Conservation (phyloP, 495 filamentous ascomycete species). For the Letharia lupina region DNA sequence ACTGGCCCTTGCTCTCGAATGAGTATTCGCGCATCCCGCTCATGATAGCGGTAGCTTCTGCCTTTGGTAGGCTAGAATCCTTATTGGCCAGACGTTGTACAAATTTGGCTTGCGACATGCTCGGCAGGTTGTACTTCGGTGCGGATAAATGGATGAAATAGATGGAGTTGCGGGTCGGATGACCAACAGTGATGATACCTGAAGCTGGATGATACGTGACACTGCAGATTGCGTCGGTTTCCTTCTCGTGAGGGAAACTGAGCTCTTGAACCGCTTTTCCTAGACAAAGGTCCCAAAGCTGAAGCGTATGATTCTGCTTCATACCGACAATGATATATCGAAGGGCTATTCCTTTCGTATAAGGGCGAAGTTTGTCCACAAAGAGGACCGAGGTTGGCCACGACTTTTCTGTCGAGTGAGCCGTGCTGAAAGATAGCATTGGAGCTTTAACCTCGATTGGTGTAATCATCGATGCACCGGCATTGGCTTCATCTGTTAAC, state of each 20-base stretch:
- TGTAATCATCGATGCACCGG: conserved; percentile 42
- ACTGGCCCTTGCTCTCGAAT: conserved; percentile 74
- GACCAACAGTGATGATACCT: conserved; percentile 87
- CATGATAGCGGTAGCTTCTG: conserved; percentile 91
- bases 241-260: conserved; percentile 90
- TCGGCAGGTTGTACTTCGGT: conserved; percentile 72
- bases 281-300: conserved; percentile 96
- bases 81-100: conserved; percentile 65
- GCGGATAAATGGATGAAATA: conserved; percentile 94
- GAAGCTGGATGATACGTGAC: conserved; percentile 84
- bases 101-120: conserved; percentile 79
- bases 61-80: conserved; percentile 64
- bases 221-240: conserved; percentile 94
- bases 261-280: conserved; percentile 93
- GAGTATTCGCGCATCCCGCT: conserved; percentile 92
- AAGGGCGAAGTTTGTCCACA: conserved; percentile 88
- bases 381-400: conserved; percentile 95
- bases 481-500: conserved; percentile 52
- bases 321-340: conserved; percentile 94
- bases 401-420: conserved; percentile 72
- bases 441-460: conserved; percentile 68
- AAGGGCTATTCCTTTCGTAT: conserved; percentile 73
- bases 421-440: conserved; percentile 67
- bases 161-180: conserved; percentile 93
- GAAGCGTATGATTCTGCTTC: conserved; percentile 98